These are phyloP conservation scores for Fistulina hepatica DNA, from an alignment of 1,284 basidiomycete species.

Conservation along the genomic window DNA sequence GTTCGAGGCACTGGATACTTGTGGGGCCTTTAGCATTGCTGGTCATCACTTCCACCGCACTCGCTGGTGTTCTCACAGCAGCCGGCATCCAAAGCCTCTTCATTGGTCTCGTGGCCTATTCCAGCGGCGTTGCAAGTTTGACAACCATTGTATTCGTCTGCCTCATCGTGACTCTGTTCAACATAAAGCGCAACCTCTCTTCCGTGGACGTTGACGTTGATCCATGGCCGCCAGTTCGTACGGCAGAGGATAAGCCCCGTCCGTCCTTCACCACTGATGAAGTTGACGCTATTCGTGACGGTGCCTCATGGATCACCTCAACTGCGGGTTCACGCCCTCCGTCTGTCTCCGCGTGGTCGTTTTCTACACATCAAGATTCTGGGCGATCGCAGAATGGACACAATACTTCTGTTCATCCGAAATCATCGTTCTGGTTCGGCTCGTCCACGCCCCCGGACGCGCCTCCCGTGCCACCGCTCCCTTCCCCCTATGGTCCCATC, in stretches of 20 bases:
- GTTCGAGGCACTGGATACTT: slow-evolving; percentile 54
- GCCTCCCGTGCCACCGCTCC: slow-evolving; percentile 55
- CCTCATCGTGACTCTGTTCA: slow-evolving; percentile 46
- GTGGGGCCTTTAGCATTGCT: slow-evolving; percentile 52
- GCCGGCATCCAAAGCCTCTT: slow-evolving; percentile 44
- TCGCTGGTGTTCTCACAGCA: slow-evolving; percentile 48
- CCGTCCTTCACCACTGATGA: slow-evolving; percentile 58
- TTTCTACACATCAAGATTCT: slow-evolving; percentile 49
- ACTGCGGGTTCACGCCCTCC: slow-evolving; percentile 41
- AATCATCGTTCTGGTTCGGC: slow-evolving; percentile 53
- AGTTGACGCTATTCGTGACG: slow-evolving; percentile 55
- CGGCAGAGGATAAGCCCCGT: slow-evolving; percentile 37
- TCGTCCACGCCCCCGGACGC: slow-evolving; percentile 33
- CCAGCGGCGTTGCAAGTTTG: slow-evolving; percentile 37
- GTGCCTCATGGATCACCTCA: slow-evolving; percentile 67
- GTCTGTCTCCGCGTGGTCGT: slow-evolving; percentile 58
- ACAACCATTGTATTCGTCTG: slow-evolving; percentile 42
- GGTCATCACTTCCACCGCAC: slow-evolving; percentile 40
- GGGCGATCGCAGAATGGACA: slow-evolving; percentile 30
- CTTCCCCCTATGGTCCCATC: slow-evolving; percentile 41
- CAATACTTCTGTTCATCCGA: slow-evolving; percentile 39
- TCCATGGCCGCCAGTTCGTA: slow-evolving; percentile 43
- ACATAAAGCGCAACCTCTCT: slow-evolving; percentile 52
- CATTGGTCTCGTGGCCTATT: slow-evolving; percentile 48
- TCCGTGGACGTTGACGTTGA: slow-evolving; percentile 38